Base-by-base conservation (phyloP, 1,284 basidiomycete species). In the Kalmanozyma brasiliensis region DNA sequence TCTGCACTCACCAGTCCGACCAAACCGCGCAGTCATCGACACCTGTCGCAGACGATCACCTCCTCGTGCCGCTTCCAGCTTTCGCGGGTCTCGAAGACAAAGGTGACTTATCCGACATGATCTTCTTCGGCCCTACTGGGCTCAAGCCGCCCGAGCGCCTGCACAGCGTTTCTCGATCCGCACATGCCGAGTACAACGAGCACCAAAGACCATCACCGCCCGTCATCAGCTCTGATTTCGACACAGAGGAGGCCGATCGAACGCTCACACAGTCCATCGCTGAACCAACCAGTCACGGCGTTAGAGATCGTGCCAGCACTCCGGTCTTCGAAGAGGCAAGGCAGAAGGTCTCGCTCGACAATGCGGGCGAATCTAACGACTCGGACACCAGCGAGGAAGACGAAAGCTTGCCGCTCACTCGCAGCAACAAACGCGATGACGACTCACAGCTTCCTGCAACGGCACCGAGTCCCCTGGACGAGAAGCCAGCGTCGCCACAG, bases 101-200 rank as follows among this genome's bases (percentile, higher is more conserved):
- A 29, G 7, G 7, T 29, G 26, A 7, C 11, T 2, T 33, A 42
- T 24, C 8, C 26, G 43, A 55, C 13, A 38, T 56, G 44, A 10
- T 52, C 13, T 51, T 63, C 23, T 56, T 56, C n/a, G 52, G 52
- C 9, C 52, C 40, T 13, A 52, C 52, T 7, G 60, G 52, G 1
- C 22, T 37, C 3, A 20, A 38, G 7, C 22, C 40, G 7, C 52
- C 52, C 8, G 8, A 8, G 3, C 5, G 11, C 6, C 19, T 14
- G 14, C 8, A 17, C 17, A 14, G 16, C 9, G 24, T 17, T 8
- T 49, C 8, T 10, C 7, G 16, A 17, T 1, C 17, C 16, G n/a
- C 16, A 19, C 44, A 30, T 14, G 13, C 20, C 14, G 30, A 17
- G 7, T 1, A 2, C 34, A 8, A 19, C 16, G 11, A 30, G 5